phyloP scores from a whole-genome alignment of 306 rosid species.

The Corylus heterophylla region DNA sequence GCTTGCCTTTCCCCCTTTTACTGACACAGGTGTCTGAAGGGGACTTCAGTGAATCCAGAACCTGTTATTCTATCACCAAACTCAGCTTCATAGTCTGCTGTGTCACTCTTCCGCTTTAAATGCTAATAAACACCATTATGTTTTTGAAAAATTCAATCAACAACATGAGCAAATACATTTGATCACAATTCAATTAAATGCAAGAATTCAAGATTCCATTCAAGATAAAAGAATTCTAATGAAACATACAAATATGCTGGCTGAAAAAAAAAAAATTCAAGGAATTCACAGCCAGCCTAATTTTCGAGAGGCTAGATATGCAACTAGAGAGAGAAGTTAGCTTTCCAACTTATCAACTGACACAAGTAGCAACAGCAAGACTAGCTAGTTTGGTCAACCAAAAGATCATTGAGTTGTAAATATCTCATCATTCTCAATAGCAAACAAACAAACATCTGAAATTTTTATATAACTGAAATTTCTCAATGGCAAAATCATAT shows the following conservation, averaged over 20 bases:
- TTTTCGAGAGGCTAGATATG: background rate
- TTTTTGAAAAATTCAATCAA: slow-evolving; percentile 21
- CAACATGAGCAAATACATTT: slow-evolving; percentile 15
- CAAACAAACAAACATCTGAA: background rate
- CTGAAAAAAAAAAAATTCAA: background rate
- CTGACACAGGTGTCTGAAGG: slow-evolving; percentile 70
- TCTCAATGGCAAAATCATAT: background rate
- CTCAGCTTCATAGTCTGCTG: slow-evolving; percentile 63
- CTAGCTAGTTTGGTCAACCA: background rate
- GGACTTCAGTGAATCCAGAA: slow-evolving; percentile 54
- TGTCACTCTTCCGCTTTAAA: slow-evolving; percentile 75
- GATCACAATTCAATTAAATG: background rate
- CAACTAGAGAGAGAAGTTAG: background rate
- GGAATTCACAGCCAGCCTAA: background rate
- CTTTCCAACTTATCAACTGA: background rate
- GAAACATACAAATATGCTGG: background rate
- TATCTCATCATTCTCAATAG: background rate
- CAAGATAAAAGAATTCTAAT: background rate
- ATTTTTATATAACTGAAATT: background rate
- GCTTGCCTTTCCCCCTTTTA: slow-evolving; percentile 65
- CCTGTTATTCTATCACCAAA: slow-evolving; percentile 52
- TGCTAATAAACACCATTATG: slow-evolving; percentile 41
- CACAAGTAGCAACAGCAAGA: background rate
- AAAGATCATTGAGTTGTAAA: background rate
- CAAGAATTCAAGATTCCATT: slow-evolving; percentile 5